phyloP scores from a whole-genome alignment of 305 asterid species.

The Fraxinus nigra region DNA sequence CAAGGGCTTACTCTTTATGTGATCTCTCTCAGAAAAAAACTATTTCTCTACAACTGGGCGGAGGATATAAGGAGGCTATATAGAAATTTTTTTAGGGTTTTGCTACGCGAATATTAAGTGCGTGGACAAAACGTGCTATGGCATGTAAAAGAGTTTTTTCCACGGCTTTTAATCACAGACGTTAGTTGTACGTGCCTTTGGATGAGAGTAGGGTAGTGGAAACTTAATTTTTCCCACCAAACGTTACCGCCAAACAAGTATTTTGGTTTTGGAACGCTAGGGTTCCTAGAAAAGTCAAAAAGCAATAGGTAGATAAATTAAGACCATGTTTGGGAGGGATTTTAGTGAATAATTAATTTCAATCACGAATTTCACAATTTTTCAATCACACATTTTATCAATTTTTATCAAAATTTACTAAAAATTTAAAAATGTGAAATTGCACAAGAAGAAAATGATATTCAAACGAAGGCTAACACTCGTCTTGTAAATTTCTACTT shows the following conservation, averaged over 20 bases:
- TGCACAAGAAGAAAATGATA: neutral
- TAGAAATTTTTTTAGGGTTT: neutral
- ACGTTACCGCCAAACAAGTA: constrained; percentile 70
- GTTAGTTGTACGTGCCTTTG: constrained; percentile 26
- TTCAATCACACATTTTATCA: no score
- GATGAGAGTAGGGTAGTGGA: constrained; percentile 22
- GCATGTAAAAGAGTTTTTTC: neutral
- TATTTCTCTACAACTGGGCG: constrained; percentile 37
- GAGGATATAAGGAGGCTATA: constrained; percentile 35
- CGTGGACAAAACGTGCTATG: constrained; percentile 18
- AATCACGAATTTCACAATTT: no score
- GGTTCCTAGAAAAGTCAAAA: neutral
- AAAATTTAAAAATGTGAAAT: neutral
- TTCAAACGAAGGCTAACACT: no score
- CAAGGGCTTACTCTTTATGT: constrained; percentile 20
- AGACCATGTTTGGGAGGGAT: no score
- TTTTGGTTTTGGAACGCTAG: constrained; percentile 9
- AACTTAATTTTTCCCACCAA: constrained; percentile 49
- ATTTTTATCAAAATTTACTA: no score
- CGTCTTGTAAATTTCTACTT: neutral
- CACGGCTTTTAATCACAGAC: constrained; percentile 5
- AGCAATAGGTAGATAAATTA: neutral
- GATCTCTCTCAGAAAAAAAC: constrained; percentile 20
- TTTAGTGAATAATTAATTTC: no score
- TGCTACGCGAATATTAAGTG: constrained; percentile 27